phyloP scores from a whole-genome alignment of 2,329 filamentous ascomycete genomes.

The Stylonectria norvegica region DNA sequence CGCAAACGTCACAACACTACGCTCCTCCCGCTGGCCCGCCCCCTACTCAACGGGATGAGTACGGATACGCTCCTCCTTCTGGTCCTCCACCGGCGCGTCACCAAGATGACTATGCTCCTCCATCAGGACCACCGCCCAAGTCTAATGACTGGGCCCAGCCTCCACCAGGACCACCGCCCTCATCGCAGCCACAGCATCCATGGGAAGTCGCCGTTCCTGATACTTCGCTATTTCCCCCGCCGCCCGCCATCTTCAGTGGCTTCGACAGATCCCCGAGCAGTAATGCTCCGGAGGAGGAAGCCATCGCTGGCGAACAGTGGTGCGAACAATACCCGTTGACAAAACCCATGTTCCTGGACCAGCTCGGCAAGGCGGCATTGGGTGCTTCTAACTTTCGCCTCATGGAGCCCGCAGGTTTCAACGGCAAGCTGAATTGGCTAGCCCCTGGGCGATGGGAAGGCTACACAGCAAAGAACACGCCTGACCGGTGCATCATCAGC shows the following conservation, averaged over 20 bases:
- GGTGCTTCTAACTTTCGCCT: conserved; percentile 52
- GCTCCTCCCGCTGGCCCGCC: conserved; percentile 36
- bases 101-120: conserved; percentile 24
- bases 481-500: conserved; percentile 63
- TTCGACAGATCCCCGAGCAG: conserved; percentile 63
- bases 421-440: conserved; percentile 44
- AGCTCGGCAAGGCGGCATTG: conserved; percentile 46
- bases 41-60: conserved; percentile 23
- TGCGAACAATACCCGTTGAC: conserved; percentile 58
- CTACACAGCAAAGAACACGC: conserved; percentile 39
- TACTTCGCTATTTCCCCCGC: conserved; percentile 68
- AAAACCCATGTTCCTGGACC: conserved; percentile 48
- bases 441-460: conserved; percentile 52
- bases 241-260: conserved; percentile 62
- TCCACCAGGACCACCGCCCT: conserved; percentile 36
- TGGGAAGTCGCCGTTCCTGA: conserved; percentile 71
- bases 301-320: conserved; percentile 64
- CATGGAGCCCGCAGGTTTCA: conserved; percentile 47
- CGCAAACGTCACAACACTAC: conserved; percentile 19
- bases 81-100: conserved; percentile 34
- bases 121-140: conserved; percentile 29
- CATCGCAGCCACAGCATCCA: conserved; percentile 44
- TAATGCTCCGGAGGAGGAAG: conserved; percentile 64
- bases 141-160: conserved; percentile 31
- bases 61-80: conserved; percentile 32